Conservation (phyloP, 345 rosid species). For the Boechera retrofracta region DNA sequence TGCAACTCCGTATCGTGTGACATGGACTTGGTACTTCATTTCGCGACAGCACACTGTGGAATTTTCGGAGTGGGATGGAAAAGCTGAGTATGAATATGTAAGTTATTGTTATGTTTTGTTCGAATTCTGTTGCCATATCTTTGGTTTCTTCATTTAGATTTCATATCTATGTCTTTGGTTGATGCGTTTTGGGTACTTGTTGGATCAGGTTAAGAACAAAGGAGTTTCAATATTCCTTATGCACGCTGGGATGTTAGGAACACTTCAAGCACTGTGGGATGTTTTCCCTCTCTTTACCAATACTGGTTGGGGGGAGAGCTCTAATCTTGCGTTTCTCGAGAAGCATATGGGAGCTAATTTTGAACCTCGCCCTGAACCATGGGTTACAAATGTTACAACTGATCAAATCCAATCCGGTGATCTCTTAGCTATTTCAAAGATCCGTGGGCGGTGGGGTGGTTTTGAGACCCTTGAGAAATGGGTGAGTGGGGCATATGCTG, state of each 20-base stretch:
- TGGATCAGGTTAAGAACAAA: constrained; percentile 74
- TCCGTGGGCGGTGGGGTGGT: constrained; percentile 95
- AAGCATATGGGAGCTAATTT: constrained; percentile 93
- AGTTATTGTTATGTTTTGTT: constrained; percentile 39
- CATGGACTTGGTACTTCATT: constrained; percentile 92
- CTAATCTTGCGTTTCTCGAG: constrained; percentile 81
- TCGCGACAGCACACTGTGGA: constrained; percentile 88
- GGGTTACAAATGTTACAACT: constrained; percentile 70
- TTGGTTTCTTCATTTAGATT: background rate
- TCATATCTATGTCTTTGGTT: background rate
- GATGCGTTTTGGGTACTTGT: constrained; percentile 33
- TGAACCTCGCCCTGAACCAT: constrained; percentile 77
- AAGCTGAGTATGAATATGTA: constrained; percentile 90
- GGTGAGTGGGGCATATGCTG: constrained; percentile 98
- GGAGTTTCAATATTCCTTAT: constrained; percentile 95
- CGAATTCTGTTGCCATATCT: background rate
- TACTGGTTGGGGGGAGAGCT: constrained; percentile 90
- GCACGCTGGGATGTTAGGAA: constrained; percentile 98
- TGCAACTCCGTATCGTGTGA: constrained; percentile 91
- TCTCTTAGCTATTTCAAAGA: constrained; percentile 84
- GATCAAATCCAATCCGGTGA: constrained; percentile 90
- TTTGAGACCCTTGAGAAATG: constrained; percentile 98
- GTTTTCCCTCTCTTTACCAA: constrained; percentile 97
- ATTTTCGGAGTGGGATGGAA: constrained; percentile 79
- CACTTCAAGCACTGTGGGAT: constrained; percentile 93